Percentiles rank a stretch among this genome's conserved stretches.
Conservation (phyloP, 352 stramenopile genomes). For the Phytophthora lateralis region DNA sequence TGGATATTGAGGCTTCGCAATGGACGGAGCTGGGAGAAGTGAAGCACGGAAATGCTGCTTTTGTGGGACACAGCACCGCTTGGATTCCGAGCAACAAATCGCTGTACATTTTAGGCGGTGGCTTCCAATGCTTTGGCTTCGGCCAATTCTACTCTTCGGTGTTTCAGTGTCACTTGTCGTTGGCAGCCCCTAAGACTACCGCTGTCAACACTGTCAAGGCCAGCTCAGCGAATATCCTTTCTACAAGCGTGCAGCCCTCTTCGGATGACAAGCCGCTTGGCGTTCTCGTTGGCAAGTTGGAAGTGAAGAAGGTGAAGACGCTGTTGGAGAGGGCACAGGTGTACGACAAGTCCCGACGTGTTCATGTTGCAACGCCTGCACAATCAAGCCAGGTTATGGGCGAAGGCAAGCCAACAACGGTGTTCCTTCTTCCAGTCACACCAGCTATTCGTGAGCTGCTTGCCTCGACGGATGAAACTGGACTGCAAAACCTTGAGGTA, state of each 20-base stretch:
- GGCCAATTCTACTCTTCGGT: slow-evolving; percentile 77
- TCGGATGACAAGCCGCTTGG: slow-evolving; percentile 37
- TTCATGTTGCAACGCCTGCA: slow-evolving; percentile 41
- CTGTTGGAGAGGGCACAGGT: slow-evolving; percentile 59
- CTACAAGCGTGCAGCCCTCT: slow-evolving; percentile 1
- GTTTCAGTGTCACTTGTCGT: slow-evolving; percentile 59
- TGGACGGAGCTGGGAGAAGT: slow-evolving; percentile 64
- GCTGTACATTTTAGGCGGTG: slow-evolving; percentile 67
- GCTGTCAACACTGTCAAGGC: slow-evolving; percentile 9
- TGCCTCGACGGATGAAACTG: slow-evolving; percentile 22
- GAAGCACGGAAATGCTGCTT: slow-evolving; percentile 51
- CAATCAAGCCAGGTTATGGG: slow-evolving; percentile 11
- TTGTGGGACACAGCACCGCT: slow-evolving; percentile 57
- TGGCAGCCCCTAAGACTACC: slow-evolving; percentile 14
- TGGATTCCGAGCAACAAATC: slow-evolving; percentile 54
- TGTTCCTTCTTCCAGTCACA: slow-evolving; percentile 72
- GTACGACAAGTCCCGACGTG: slow-evolving; percentile 84
- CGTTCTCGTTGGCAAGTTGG: slow-evolving; percentile 58
- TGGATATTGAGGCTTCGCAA: slow-evolving; percentile 50
- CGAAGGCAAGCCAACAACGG: slow-evolving; percentile 28
- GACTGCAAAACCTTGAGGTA: slow-evolving; percentile 46
- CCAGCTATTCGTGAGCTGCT: slow-evolving; percentile 39
- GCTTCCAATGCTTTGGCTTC: slow-evolving; percentile 88
- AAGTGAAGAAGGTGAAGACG: slow-evolving; percentile 85
- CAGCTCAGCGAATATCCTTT: slow-evolving; percentile 5